Base-by-base conservation (phyloP, 306 rosid species). In the Quercus glauca region DNA sequence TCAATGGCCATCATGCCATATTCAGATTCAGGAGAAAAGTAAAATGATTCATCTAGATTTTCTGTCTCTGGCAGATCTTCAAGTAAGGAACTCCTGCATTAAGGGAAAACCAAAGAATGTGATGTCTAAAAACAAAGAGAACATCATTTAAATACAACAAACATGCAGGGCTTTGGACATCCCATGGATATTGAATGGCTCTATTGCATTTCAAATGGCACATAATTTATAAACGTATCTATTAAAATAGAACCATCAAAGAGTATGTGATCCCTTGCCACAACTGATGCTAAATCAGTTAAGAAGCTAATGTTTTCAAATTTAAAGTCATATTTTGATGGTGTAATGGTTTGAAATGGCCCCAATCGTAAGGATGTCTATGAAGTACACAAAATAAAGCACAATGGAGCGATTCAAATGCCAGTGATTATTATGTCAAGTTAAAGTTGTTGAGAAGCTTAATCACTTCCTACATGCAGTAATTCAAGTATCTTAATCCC, bases 21-120 rank as follows among this genome's bases (percentile, higher is more conserved):
- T 7, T 78, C 83, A 23, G 86, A 81, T 78, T 85, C 89, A 58
- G 91, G 84, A 75, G 75, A 82, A 51, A 70, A 85, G 88, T 37
- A 86, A 73, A 83, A 83, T 23, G 91, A 80, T 25, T 79, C 79
- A 6, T 80, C 82, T 41, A 5, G 70, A 63, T 79, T 79, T 80
- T 88, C 92, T 33, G 55, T 79, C 70, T 64, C 76, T 0, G 89
- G 88, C 72, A 79, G 78, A 86, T 89, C 94, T 69, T 84, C 92
- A 73, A 89, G 82, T 70, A 91, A 78, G 72, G 92, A 89, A 84
- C 83, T 83, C 90, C 97, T 93, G 88, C 88, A 86, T 80, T 68
- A 69, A 77, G 71, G 51, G 20, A 79, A 80, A 78, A n/a, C 25
- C 55, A 73, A 55, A 26, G 67, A 68, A 75, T 73, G 83, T 78